Evolutionary conservation across 2,329 filamentous ascomycete species (phyloP).

Genomic region (Arthrobotrys pseudoclavata): DNA sequence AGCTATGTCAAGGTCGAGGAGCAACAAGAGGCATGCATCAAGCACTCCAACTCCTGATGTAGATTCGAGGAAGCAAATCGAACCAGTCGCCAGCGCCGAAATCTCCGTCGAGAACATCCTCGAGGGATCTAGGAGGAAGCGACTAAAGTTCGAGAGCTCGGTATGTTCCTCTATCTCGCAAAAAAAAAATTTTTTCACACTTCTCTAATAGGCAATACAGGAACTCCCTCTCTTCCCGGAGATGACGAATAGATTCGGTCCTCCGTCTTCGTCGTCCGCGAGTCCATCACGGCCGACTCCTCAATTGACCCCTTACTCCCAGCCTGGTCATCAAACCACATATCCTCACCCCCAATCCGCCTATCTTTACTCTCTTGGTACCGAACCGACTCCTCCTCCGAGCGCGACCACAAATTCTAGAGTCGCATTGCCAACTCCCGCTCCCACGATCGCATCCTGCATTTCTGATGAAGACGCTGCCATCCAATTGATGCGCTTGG

Average conservation of each 20-base stretch:
- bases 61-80: conserved; percentile 68
- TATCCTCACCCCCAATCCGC: conserved; percentile 54
- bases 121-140: conserved; percentile 93
- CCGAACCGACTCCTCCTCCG: conserved; percentile 62
- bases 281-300: conserved; percentile 62
- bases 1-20: conserved; percentile 53
- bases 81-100: conserved; percentile 83
- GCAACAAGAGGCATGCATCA: conserved; percentile 70
- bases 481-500: conserved; percentile 94
- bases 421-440: conserved; percentile 87
- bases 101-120: conserved; percentile 99
- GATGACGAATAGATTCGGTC: conserved; percentile 61
- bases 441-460: conserved; percentile 96
- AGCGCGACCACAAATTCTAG: conserved; percentile 66
- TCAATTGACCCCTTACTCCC: conserved; percentile 58
- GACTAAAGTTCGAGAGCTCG: conserved; percentile 95
- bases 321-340: conserved; percentile 46
- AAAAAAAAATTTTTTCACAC: conserved; percentile 19
- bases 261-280: conserved; percentile 70
- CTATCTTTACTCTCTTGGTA: conserved; percentile 58
- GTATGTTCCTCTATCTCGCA: conserved; percentile 72
- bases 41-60: conserved; percentile 41
- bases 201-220: conserved; percentile 69
- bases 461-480: conserved; percentile 99
- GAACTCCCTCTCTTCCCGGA: conserved; percentile 85